Conservation (phyloP, 148 eudicot species). For the Cornus kousa region DNA sequence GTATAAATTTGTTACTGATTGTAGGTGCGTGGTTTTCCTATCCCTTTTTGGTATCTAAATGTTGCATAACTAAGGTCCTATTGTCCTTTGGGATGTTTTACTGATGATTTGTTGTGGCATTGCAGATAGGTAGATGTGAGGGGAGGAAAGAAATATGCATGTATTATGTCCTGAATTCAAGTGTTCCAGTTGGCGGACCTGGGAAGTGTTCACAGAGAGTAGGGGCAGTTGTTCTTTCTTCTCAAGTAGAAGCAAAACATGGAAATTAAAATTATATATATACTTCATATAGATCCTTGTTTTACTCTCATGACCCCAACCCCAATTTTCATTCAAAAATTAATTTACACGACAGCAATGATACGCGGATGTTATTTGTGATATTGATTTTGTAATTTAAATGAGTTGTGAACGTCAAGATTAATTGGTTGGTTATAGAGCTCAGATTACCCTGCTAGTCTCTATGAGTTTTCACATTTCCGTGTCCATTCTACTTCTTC, state of each 20-base stretch:
- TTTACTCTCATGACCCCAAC: neutral
- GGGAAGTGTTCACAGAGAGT: conserved; percentile 2
- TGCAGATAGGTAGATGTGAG: conserved; percentile 27
- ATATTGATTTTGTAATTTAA: conserved; percentile 22
- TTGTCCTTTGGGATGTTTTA: neutral
- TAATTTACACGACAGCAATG: conserved; percentile 6
- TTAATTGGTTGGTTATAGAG: conserved; percentile 21
- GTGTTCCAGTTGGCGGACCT: conserved; percentile 3
- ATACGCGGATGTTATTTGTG: conserved; percentile 17
- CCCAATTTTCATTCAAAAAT: neutral
- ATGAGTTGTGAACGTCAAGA: conserved; percentile 14
- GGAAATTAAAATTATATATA: neutral
- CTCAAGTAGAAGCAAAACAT: neutral
- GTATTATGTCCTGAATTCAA: conserved; percentile 14
- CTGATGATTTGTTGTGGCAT: conserved; percentile 9
- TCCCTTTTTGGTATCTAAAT: neutral
- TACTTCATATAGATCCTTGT: neutral
- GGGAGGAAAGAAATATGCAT: conserved; percentile 10
- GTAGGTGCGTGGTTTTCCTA: neutral
- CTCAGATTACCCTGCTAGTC: neutral
- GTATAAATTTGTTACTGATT: neutral
- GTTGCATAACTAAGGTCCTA: neutral
- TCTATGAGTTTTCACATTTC: neutral
- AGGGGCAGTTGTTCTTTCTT: conserved; percentile 1
- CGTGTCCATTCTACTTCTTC: neutral